phyloP scores from a whole-genome alignment of 78 protist genomes.

The Dictyostelium capitatum region DNA sequence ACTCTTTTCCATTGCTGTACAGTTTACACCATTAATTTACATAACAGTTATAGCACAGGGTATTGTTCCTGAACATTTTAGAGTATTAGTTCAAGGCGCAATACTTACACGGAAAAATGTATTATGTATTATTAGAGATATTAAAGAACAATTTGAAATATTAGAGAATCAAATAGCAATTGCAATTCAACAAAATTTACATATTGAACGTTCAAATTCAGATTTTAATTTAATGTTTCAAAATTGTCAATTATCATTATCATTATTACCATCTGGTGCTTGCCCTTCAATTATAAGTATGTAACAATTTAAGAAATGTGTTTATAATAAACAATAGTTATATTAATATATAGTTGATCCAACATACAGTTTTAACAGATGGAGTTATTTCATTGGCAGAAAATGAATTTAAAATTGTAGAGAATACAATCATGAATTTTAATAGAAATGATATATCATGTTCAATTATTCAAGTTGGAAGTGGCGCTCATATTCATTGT shows the following conservation, averaged over 20 bases:
- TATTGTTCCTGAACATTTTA: conserved; percentile 47
- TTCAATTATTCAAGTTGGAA: conserved; percentile 57
- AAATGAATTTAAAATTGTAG: not conserved
- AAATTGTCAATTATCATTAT: conserved; percentile 29
- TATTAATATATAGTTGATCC: too few species aligned
- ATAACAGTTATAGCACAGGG: conserved; percentile 81
- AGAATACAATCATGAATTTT: not conserved
- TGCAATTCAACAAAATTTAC: not conserved
- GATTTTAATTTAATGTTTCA: conserved; percentile 12
- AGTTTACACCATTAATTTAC: conserved; percentile 72
- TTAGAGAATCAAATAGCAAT: conserved; percentile 72
- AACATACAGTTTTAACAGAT: conserved; percentile 70
- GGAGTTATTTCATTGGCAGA: conserved; percentile 53
- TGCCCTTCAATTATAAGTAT: conserved; percentile 54
- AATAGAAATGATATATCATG: conserved; percentile 51
- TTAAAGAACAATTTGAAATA: conserved; percentile 28
- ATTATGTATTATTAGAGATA: conserved; percentile 12
- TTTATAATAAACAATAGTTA: not conserved
- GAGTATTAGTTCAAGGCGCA: conserved; percentile 74
- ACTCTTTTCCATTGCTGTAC: too few species aligned
- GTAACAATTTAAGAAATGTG: not conserved
- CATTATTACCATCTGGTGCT: conserved; percentile 41
- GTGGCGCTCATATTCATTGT: conserved; percentile 47
- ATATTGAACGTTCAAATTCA: not conserved
- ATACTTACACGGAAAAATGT: conserved; percentile 35